Evolutionary conservation across 140 eudicot genomes (phyloP), one percentile per base, ranked within the genome.

Genomic region (Ambrosia hybrid): DNA sequence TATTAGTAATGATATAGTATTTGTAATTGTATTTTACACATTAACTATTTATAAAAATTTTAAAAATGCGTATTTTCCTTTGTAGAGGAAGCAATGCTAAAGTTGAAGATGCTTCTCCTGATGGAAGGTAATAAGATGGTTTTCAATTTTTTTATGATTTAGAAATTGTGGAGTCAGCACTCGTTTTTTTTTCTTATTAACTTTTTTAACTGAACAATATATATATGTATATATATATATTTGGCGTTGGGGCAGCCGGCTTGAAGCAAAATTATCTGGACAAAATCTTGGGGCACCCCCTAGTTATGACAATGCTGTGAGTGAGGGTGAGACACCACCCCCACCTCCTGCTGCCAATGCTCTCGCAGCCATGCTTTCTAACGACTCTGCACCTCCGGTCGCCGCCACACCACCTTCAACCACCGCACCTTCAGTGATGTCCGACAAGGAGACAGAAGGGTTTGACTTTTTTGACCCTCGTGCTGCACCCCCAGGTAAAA

Each of bases 391-490:
- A 33, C 68, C 76, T 43, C 70, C 84, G 1, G 11, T 53, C 51
- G 65, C 68, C 10, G 41, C 11, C 12, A 41, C 80, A 63, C 48
- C 79, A 70, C 68, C 88, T 33, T 72, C 77, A 56, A 78, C 88
- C 7, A 67, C 85, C 9, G 62, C 81, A 62, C 73, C 84, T 83
- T 71, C 79, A 63, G 76, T 69, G n/a, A 69, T 70, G 66, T 70
- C 75, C 34, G 59, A 74, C 63, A 60, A 34, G 43, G 82, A 81
- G 72, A 67, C 51, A 48, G 86, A 82, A 8, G 84, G 75, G 59
- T 88, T 94, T 80, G 96, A 91, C 79, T 91, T 84, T 11, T 94
- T 94, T 78, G 96, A 94, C 76, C 96, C 97, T 14, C 94, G 91
- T 55, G 90, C 86, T 81, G 65, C 96, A 41, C 76, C 68, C 73